Conservation (phyloP, 768 basidiomycete genomes). For the Hygrocybe punicea region DNA sequence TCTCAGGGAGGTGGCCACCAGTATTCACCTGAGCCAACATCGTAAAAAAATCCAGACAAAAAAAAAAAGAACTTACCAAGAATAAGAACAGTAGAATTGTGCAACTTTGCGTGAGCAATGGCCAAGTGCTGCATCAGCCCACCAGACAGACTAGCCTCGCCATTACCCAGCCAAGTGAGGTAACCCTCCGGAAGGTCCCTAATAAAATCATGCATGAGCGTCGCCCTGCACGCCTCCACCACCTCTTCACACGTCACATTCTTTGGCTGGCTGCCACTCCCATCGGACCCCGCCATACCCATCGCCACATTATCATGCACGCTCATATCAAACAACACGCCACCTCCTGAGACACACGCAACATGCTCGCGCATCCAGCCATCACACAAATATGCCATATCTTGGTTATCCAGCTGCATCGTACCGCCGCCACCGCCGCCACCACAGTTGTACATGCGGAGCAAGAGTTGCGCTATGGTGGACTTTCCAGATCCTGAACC, state of each 20-base stretch:
- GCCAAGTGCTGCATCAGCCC: constrained; percentile 91
- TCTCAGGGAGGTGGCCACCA: constrained; percentile 49
- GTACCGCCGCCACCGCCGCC: constrained; percentile 39
- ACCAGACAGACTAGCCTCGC: constrained; percentile 77
- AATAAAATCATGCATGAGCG: constrained; percentile 86
- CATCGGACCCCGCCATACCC: constrained; percentile 33
- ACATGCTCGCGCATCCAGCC: constrained; percentile 66
- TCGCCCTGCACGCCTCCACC: constrained; percentile 72
- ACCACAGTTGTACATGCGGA: constrained; percentile 61
- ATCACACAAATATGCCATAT: constrained; percentile 69
- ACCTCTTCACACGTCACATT: constrained; percentile 67
- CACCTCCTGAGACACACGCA: constrained; percentile 72
- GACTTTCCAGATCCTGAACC: constrained; percentile 91
- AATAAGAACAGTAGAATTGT: constrained; percentile 85
- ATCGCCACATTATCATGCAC: constrained; percentile 87
- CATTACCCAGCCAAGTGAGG: constrained; percentile 72
- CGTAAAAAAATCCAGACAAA: constrained; percentile 54
- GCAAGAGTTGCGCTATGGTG: constrained; percentile 78
- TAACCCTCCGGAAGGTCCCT: constrained; percentile 80
- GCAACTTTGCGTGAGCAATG: constrained; percentile 78
- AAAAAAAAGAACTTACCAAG: constrained; percentile 61
- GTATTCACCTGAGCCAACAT: constrained; percentile 52
- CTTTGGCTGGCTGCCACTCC: constrained; percentile 53
- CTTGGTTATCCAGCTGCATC: constrained; percentile 79
- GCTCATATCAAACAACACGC: constrained; percentile 71